phyloP scores from a whole-genome alignment of 257 asterid genomes.

The Solanum virginianum region DNA sequence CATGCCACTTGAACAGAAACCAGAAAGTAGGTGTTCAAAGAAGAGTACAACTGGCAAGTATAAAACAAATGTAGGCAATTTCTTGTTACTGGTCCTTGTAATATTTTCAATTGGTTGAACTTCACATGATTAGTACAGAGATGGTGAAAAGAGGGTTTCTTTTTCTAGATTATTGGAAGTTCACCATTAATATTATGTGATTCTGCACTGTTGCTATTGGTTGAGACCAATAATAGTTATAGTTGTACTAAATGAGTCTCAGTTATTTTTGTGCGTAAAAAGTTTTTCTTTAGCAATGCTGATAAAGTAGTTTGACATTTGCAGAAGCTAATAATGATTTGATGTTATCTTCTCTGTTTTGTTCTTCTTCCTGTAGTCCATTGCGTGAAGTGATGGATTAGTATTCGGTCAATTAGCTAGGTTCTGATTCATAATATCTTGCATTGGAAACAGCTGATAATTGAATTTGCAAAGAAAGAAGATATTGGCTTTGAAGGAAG shows the following conservation, averaged over 20 bases:
- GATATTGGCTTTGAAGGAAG: conserved; percentile 44
- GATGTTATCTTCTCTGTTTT: neutral
- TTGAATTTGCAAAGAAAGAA: conserved; percentile 49
- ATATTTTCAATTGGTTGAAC: neutral
- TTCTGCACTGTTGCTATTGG: neutral
- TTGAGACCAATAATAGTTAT: neutral
- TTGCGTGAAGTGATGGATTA: neutral
- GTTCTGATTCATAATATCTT: neutral
- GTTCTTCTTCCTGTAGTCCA: neutral
- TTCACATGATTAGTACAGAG: neutral
- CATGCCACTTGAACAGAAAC: neutral
- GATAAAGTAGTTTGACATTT: neutral
- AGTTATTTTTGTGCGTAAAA: neutral
- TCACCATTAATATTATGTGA: neutral
- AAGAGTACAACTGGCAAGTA: neutral
- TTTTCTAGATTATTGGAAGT: neutral
- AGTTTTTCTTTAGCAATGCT: neutral
- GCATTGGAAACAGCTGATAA: conserved; percentile 48
- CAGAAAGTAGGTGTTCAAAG: neutral
- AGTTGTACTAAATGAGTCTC: neutral
- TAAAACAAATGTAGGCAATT: neutral
- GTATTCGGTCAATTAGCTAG: neutral
- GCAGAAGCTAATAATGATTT: neutral
- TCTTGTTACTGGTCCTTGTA: neutral
- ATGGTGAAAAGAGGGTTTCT: neutral